Base-by-base conservation (phyloP, 176 grass and related monocot species). In the Metroxylon sagu region DNA sequence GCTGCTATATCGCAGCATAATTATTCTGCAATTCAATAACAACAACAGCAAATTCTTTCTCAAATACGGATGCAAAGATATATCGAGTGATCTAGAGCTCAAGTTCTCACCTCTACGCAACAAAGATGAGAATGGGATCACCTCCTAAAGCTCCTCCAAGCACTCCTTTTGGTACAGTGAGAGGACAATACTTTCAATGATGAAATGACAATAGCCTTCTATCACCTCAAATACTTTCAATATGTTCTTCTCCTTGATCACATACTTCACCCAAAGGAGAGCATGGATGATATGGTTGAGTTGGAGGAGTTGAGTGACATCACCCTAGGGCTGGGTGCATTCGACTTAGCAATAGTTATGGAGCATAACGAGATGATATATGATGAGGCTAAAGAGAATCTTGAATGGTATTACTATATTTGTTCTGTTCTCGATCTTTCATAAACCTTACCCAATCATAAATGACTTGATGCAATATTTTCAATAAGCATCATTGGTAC, bases 131-230 rank as follows among this genome's bases (percentile, higher is more conserved):
- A 16, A 83, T 85, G 87, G 66, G 16, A 82, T 76, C 0, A 83
- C 80, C 74, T 97, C 92, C 39, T 78, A 71, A 49, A 97, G 92
- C 83, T 97, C 92, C n/a, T 71, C 86, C 1, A 87, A 87, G 57
- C 92, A 97, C 7, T 80, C 72, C 78, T 61, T 77, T 23, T 62
- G 70, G 23, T 72, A 43, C 58, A 82, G 83, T 16, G 88, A 50
- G 18, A 95, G 73, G 5, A 69, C 68, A 43, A 55, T 27, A 4
- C 87, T 59, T 49, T 97, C 92, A 6, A 26, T 48, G 26, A 97
- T 2, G 54, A 97, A 68, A 54, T 14, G 5, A 71, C 92, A 82
- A 72, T 90, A 96, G 75, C 51, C 56, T 23, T 88, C 81, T 30
- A 90, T 71, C 61, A 85, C 69, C 21, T 29, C 60, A 53, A 85